phyloP scores from a whole-genome alignment of 768 basidiomycete species.

The Candolleomyces eurysporus region DNA sequence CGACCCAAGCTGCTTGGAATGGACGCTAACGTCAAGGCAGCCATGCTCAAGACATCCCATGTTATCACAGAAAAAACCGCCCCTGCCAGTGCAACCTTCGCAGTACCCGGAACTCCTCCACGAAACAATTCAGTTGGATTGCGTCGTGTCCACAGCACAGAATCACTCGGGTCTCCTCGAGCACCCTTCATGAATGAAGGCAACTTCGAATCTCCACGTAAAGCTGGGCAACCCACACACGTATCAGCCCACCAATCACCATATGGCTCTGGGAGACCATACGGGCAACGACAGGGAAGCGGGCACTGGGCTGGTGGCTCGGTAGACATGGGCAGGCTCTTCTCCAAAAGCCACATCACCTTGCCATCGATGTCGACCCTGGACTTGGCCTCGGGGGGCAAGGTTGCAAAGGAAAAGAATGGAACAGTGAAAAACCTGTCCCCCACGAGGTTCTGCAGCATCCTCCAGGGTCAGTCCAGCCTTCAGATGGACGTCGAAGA shows the following conservation, averaged over 20 bases:
- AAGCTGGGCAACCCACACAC: conserved; percentile 31
- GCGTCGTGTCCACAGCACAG: conserved; percentile 71
- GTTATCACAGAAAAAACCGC: conserved; percentile 46
- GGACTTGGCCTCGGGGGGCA: conserved; percentile 37
- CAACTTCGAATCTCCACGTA: conserved; percentile 34
- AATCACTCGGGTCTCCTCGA: conserved; percentile 62
- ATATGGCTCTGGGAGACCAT: conserved; percentile 30
- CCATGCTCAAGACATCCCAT: conserved; percentile 87
- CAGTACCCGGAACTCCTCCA: conserved; percentile 38
- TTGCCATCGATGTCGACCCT: conserved; percentile 38
- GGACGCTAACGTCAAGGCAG: conserved; percentile 84
- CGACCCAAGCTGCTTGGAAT: conserved; percentile 78
- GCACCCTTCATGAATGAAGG: conserved; percentile 37
- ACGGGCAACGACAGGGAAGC: conserved; percentile 36
- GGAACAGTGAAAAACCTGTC: conserved; percentile 49
- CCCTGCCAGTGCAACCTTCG: conserved; percentile 15
- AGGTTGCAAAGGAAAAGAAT: conserved; percentile 51
- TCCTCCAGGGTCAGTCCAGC: conserved; percentile 67
- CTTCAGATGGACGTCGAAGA: conserved; percentile 79
- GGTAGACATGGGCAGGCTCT: conserved; percentile 49
- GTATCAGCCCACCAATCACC: conserved; percentile 41
- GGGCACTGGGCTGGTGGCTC: conserved; percentile 61
- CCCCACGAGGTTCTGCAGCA: conserved; percentile 64
- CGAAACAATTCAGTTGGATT: conserved; percentile 38
- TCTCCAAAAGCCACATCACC: conserved; percentile 51